Percentiles rank a stretch among this genome's conserved stretches.
Conservation (phyloP, 2,329 filamentous ascomycete species). For the Aspergillus ochraceus region DNA sequence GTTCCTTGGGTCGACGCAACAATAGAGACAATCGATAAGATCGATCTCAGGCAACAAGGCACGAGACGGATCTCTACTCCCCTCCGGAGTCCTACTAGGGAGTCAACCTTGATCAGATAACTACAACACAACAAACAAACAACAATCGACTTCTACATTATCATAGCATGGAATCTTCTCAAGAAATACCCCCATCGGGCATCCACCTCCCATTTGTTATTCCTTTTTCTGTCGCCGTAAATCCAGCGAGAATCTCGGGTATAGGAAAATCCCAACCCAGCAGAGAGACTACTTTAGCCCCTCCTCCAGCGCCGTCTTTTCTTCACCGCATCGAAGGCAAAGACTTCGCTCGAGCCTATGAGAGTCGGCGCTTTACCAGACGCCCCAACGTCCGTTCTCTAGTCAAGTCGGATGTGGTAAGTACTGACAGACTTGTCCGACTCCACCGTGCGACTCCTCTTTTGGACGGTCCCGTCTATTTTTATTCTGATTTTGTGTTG, state of each 20-base stretch:
- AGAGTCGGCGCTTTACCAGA: not conserved
- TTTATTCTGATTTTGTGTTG: not conserved
- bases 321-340: constrained; percentile 33
- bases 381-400: not conserved
- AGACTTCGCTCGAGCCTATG: constrained; percentile 18
- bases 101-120: no score
- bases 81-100: no score
- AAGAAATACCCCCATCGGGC: constrained; percentile 10
- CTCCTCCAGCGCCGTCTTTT: constrained; percentile 14
- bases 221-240: constrained; percentile 2
- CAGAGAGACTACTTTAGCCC: not conserved
- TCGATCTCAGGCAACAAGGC: not conserved
- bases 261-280: not conserved
- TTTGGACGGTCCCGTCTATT: not conserved
- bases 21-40: not conserved
- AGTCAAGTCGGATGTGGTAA: not conserved
- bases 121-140: no score
- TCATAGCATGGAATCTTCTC: not conserved
- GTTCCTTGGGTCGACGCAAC: constrained; percentile 17
- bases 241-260: constrained; percentile 16
- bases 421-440: not conserved
- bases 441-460: not conserved
- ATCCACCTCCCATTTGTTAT: not conserved
- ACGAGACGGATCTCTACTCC: not conserved
- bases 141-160: no score